These are phyloP conservation scores for Erysiphe neolycopersici DNA, from an alignment of 2,329 filamentous ascomycete genomes.

Conservation along the genomic window DNA sequence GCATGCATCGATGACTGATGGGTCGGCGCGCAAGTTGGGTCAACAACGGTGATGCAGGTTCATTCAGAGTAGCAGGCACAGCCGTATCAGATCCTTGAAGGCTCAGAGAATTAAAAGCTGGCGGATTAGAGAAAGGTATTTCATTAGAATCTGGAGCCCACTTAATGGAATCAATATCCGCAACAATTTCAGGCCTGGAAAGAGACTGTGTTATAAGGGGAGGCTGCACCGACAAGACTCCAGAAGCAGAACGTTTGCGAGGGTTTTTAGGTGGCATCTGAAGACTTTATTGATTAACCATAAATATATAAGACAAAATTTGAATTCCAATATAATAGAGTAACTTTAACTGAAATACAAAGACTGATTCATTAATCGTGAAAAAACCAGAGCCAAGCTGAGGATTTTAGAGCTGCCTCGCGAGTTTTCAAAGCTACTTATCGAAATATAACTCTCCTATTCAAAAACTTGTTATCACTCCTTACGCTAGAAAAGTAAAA, in stretches of 20 bases:
- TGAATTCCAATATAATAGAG: too few species aligned
- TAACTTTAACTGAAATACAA: too few species aligned
- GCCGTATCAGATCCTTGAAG: slow-evolving; percentile 4
- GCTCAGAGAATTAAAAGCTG: slow-evolving; percentile 9
- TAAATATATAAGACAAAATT: too few species aligned
- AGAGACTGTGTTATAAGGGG: slow-evolving; percentile 25
- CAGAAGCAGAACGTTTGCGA: slow-evolving; percentile 50
- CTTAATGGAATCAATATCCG: slow-evolving; percentile 25
- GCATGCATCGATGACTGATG: slow-evolving; percentile 6
- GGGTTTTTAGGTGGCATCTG: slow-evolving; percentile 19
- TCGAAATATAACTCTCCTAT: too few species aligned
- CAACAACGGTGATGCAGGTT: slow-evolving; percentile 7
- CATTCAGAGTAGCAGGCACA: slow-evolving; percentile 7
- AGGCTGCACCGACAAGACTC: slow-evolving; percentile 33
- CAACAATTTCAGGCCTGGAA: slow-evolving; percentile 18
- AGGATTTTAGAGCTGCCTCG: too few species aligned
- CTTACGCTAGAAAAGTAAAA: too few species aligned
- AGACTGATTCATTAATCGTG: too few species aligned
- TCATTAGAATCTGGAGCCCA: slow-evolving; percentile 20
- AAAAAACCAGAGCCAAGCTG: too few species aligned
- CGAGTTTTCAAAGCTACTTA: too few species aligned
- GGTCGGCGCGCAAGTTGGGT: slow-evolving; percentile 14
- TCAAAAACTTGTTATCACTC: too few species aligned
- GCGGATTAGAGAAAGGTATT: slow-evolving; percentile 12
- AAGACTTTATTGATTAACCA: background rate